Evolutionary conservation across 257 asterid genomes (phyloP), one percentile per base, ranked within the genome.

Genomic region (Fraxinus cuspidata): DNA sequence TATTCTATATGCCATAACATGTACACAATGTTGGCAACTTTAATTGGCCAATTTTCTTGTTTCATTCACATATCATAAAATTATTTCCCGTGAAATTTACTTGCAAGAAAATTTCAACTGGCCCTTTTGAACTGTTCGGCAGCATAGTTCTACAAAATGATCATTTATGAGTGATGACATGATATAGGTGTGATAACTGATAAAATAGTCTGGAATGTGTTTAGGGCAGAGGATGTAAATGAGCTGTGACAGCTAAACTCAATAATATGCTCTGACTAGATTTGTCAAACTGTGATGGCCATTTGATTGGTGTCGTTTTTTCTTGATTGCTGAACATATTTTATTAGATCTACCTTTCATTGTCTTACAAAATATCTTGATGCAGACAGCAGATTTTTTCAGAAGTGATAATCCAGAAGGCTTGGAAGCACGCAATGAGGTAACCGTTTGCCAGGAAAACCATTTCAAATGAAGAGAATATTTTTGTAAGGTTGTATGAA

Each of bases 381-480:
- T 80, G 85, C 89, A 95, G 98, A 37, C 94, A 44, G 99, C 99
- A 80, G 99, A 95, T 82, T 95, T 95, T 81, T 95, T 95, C 85
- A 90, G 99, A 84, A 97, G 91, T 70, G 99, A 95, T 85, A 95
- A 93, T 83, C 91, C 97, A 31, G 99, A 95, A 87, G 99, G 99
- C 84, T 27, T 93, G 80, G 98, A 95, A 88, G 99, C 99, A 44
- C 94, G 99, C 2, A 93, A 95, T 86, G 99, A 95, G 99, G 99
- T 95, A 88, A 80, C 74, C 69, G 37, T 70, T 73, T 78, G 27
- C 72, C 72, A 34, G 69, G 65, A 73, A 74, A 15, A 34, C 29
- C 29, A 11, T 70, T 19, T 38, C 13, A 19, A 35, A 10, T 28
- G 34, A 19, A 71, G 60, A 16, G 40, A 16, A 19, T 63, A 28